Percentiles rank a stretch among this genome's conserved stretches.
These are phyloP conservation scores for Fusarium beomiforme DNA, from an alignment of 2,329 filamentous ascomycete genomes.

Conservation along the genomic window DNA sequence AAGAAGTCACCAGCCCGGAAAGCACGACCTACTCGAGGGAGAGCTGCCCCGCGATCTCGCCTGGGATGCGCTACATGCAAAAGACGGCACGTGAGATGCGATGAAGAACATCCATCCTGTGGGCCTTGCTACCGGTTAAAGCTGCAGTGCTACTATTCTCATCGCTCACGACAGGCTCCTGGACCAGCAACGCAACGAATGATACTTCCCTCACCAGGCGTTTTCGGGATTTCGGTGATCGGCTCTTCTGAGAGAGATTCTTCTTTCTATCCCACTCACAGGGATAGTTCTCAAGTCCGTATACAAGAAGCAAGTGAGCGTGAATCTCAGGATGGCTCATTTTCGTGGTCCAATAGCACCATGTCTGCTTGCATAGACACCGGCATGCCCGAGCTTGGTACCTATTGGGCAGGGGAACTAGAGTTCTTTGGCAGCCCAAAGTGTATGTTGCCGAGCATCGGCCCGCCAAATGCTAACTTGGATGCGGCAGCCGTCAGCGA, in stretches of 20 bases:
- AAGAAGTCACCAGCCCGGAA: neutral
- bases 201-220: neutral
- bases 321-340: rapidly evolving
- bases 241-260: neutral
- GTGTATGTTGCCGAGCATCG: rapidly evolving
- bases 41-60: neutral
- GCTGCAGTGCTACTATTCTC: neutral
- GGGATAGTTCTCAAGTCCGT: neutral
- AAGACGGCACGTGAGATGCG: neutral
- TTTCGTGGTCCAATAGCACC: neutral
- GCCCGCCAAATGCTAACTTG: neutral
- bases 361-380: neutral
- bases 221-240: neutral
- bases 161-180: rapidly evolving
- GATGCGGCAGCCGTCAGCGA: rapidly evolving
- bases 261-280: neutral
- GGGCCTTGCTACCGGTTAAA: neutral
- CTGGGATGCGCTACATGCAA: neutral
- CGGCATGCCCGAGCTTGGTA: neutral
- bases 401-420: neutral
- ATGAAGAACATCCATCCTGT: neutral
- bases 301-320: neutral
- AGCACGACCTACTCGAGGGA: neutral
- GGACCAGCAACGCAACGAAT: neutral
- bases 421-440: neutral